Evolutionary conservation across 768 basidiomycete species (phyloP).

Genomic region (Psilocybe cyanescens): DNA sequence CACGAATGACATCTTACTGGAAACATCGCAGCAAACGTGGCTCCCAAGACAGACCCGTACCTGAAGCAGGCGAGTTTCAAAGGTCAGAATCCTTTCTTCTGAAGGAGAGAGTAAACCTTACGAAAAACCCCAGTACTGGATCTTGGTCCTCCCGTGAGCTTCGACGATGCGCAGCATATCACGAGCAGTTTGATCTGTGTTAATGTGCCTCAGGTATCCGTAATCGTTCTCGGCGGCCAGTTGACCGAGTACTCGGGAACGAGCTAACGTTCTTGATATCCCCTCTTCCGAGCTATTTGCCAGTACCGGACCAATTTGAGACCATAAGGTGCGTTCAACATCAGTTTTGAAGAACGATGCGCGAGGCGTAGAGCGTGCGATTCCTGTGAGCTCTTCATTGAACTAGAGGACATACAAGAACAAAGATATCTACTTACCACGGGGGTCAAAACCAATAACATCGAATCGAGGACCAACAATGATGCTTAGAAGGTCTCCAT

Average conservation of each 20-base stretch:
- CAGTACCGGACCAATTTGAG: slow-evolving; percentile 11
- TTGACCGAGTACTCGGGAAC: slow-evolving; percentile 27
- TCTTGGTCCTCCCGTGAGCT: slow-evolving; percentile 33
- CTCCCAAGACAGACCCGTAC: slow-evolving; percentile 30
- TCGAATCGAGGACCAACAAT: slow-evolving; percentile 50
- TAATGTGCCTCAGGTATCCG: slow-evolving; percentile 33
- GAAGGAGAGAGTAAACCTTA: slow-evolving; percentile 8
- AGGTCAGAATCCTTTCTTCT: not conserved
- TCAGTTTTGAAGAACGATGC: slow-evolving; percentile 37
- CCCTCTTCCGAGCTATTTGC: slow-evolving; percentile 30
- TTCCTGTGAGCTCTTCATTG: slow-evolving; percentile 25
- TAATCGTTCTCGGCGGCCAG: slow-evolving; percentile 34
- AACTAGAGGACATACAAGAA: not conserved
- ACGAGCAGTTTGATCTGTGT: slow-evolving; percentile 38
- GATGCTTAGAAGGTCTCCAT: slow-evolving; percentile 28
- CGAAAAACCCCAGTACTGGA: slow-evolving; percentile 39
- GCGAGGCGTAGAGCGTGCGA: slow-evolving; percentile 38
- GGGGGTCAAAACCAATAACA: slow-evolving; percentile 53
- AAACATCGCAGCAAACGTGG: slow-evolving; percentile 36
- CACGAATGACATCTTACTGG: slow-evolving; percentile 26
- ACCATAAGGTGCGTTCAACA: slow-evolving; percentile 30
- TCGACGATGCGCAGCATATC: slow-evolving; percentile 40
- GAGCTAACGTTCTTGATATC: slow-evolving; percentile 35
- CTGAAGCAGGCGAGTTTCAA: slow-evolving; percentile 14
- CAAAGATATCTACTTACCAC: slow-evolving; percentile 31